Evolutionary conservation across 305 asterid genomes (phyloP).

Genomic region (Rubia occidens): DNA sequence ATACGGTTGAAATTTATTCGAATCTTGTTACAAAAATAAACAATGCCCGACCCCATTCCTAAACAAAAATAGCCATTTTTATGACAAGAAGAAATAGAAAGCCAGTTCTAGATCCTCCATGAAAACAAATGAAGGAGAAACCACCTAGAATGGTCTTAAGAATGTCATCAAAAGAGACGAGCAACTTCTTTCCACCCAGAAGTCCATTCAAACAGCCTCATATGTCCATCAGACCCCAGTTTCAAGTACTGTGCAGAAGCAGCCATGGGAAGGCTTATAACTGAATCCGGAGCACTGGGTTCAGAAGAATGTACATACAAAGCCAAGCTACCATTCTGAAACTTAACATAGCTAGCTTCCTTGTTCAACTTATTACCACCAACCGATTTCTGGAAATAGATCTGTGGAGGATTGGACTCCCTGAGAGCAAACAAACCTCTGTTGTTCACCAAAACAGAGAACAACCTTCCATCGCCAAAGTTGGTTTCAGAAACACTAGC

Average conservation of each 20-base stretch:
- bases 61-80: neutral
- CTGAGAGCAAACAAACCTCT: slow-evolving; percentile 27
- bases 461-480: slow-evolving; percentile 23
- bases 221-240: slow-evolving; percentile 33
- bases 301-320: slow-evolving; percentile 8
- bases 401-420: slow-evolving; percentile 27
- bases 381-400: slow-evolving; percentile 14
- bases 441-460: slow-evolving; percentile 17
- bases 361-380: neutral
- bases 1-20: no score
- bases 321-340: slow-evolving; percentile 31
- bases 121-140: neutral
- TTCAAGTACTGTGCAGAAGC: slow-evolving; percentile 32
- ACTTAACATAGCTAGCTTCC: slow-evolving; percentile 15
- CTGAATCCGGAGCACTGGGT: neutral
- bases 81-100: neutral
- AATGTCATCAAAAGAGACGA: slow-evolving; percentile 18
- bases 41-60: neutral
- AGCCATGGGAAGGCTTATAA: slow-evolving; percentile 11
- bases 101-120: neutral
- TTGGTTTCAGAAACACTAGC: slow-evolving; percentile 29
- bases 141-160: neutral
- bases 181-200: slow-evolving; percentile 18
- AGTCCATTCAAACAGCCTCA: slow-evolving; percentile 31
- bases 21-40: neutral